Evolutionary conservation across 1,139 yeast genomes (phyloP).

Genomic region (Suhomyces guaymorum): DNA sequence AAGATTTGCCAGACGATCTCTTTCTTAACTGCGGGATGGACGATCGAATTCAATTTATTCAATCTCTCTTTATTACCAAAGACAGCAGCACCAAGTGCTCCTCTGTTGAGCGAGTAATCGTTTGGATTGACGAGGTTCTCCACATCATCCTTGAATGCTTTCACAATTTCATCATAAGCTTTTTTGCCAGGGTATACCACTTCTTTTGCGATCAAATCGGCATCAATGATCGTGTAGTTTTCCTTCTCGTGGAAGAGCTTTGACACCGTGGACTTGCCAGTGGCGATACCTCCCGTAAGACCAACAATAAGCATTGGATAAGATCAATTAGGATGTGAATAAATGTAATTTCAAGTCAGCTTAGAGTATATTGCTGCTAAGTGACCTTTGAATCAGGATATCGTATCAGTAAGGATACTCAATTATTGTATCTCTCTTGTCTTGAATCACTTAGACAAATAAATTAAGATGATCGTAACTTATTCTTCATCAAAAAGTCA

Average conservation of each 20-base stretch:
- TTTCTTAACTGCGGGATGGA: conserved; percentile 85
- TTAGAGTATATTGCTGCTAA: no score
- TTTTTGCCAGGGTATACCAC: conserved; percentile 78
- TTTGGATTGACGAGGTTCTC: conserved; percentile 53
- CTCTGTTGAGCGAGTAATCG: conserved; percentile 61
- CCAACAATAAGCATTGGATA: conserved; percentile 90
- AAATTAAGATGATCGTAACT: no score
- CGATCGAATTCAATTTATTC: conserved; percentile 63
- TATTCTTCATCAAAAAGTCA: no score
- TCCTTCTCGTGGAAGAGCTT: conserved; percentile 52
- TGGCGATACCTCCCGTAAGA: conserved; percentile 93
- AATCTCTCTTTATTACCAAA: conserved; percentile 65
- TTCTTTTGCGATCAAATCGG: conserved; percentile 83
- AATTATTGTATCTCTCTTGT: no score
- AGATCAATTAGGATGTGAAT: no score
- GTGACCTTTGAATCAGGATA: no score
- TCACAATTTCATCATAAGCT: conserved; percentile 68
- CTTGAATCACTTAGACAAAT: no score
- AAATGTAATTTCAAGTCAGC: no score
- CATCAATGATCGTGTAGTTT: conserved; percentile 70
- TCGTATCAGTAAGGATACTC: no score
- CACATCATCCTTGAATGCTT: conserved; percentile 55
- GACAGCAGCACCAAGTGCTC: conserved; percentile 74
- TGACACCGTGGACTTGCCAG: conserved; percentile 94
- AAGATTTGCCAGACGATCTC: conserved; percentile 63